Evolutionary conservation across 2,329 filamentous ascomycete species (phyloP), one percentile per base, ranked within the genome.

Genomic region (Pseudocercospora fijiensis): DNA sequence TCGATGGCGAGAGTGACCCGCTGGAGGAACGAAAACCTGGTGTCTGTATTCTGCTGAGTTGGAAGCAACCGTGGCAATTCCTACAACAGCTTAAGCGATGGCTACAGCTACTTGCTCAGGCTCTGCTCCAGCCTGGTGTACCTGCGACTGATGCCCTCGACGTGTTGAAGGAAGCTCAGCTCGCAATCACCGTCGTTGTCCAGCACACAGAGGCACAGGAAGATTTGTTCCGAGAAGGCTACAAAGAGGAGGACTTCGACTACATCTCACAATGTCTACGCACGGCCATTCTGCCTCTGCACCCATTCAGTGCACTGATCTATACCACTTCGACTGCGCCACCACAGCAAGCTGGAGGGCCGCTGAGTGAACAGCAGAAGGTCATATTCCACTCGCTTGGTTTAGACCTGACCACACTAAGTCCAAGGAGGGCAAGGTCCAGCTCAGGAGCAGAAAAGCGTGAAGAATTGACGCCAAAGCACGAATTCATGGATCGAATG

Each of bases 171-270:
- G 92, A 96, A 65, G 87, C 90, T 64, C 96, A 96, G 84, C 79
- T 99, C 61, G 92, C 92, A 0, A 81, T 99, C 41, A 96, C 91
- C 73, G 90, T 99, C 8, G 92, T 98, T n/a, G 96, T 94, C 75
- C 93, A 98, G 77, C 95, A 96, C 76, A 92, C 92, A 13, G 91
- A 96, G 78, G 92, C 91, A 76, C 96, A 98, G 76, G 93, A 98
- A 74, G 85, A 87, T 43, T 78, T 99, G 63, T 95, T 98, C 78
- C 92, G 91, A 76, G 93, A 92, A 64, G 88, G 90, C 13, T 99
- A 94, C 92, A 94, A 92, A 78, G 95, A 99, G 77, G 92, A 96
- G 69, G 90, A 96, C 71, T 99, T 99, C 73, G 95, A 99, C 76
- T 93, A 95, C 69, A 91, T 99, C 49, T 84, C 97, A 64, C 95